Base-by-base conservation (phyloP, 1,284 basidiomycete species). In the Lentinula novae-zelandiae region DNA sequence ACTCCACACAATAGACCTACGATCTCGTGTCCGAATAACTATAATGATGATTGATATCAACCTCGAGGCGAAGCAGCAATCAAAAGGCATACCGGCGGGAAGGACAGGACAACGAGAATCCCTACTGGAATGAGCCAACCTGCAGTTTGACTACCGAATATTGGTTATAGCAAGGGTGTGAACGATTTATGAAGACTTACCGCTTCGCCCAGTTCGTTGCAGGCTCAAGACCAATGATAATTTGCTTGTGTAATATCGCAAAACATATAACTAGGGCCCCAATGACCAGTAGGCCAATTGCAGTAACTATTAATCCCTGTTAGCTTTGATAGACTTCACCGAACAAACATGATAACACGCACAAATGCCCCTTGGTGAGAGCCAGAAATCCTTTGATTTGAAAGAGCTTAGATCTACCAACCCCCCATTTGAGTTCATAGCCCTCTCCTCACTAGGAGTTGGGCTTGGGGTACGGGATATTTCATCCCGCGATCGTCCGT, bases 111-210 rank as follows among this genome's bases (percentile, higher is more conserved):
- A 69, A 93, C 89, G 31, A 92, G 76, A 56, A 93, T 78, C 49
- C 75, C 90, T 53, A 95, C 92, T 1, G 94, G 93, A 49, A 96
- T 92, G 17, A 89, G 72, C 87, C 88, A 96, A 22, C 94, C 93
- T 53, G 27, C 58, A 8, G 50, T 17, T 20, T 69, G 72, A 33
- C 69, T 68, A 50, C 20, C 56, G 20, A 17, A 46, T 27, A 60
- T 60, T 66, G 44, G 60, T 44, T 46, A 12, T n/a, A 27, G 34
- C 27, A 2, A 27, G 15, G 8, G 12, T n/a, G 12, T 5, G 17
- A 13, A 7, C 15, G n/a, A 1, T 3, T 27, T n/a, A 12, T 5
- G 13, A 27, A 8, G n/a, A 46, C 51, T 12, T 17, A 60, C 58
- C 42, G 33, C 17, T 53, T 34, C 4, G 39, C 22, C 51, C 51